Evolutionary conservation across 2,329 filamentous ascomycete species (phyloP).

Genomic region (Remersonia thermophila): DNA sequence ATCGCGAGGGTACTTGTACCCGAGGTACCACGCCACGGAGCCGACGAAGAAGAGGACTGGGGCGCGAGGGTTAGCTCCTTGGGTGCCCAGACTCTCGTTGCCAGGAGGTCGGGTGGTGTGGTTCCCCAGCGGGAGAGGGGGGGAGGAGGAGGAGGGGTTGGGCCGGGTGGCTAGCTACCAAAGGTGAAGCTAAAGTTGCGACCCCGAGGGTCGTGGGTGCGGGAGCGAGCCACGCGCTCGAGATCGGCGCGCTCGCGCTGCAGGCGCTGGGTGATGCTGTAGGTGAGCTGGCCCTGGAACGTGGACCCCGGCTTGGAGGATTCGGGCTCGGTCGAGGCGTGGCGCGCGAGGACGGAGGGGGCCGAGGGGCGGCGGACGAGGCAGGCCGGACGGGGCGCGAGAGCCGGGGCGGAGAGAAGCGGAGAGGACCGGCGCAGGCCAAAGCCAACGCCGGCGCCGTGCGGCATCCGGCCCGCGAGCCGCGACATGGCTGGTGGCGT

Average conservation of each 20-base stretch:
- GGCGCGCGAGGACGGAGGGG: conserved; percentile 7
- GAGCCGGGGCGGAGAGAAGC: conserved; percentile 1
- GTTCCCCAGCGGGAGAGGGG: too few relatives aligned
- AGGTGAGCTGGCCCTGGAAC: conserved; percentile 43
- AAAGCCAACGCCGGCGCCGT: conserved; percentile 8
- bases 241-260: conserved; percentile 35
- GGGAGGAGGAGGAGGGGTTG: conserved; percentile 53
- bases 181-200: conserved; percentile 36
- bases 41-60: conserved; percentile 41
- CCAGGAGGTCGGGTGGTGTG: too few relatives aligned
- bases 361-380: too few relatives aligned
- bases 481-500: conserved; percentile 18
- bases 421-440: conserved; percentile 6
- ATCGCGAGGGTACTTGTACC: conserved; percentile 40
- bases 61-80: neutral
- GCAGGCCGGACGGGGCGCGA: conserved; percentile 7
- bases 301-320: conserved; percentile 7
- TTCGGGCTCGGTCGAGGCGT: conserved; percentile 9
- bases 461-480: conserved; percentile 17
- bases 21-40: conserved; percentile 45
- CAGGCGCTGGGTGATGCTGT: conserved; percentile 38
- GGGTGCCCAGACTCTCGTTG: too few relatives aligned
- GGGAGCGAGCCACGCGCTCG: conserved; percentile 29
- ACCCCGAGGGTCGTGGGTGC: conserved; percentile 25
- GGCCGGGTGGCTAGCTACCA: conserved; percentile 33